These are phyloP conservation scores for Paxillus ammoniavirescens DNA, from an alignment of 768 basidiomycete species.

Conservation along the genomic window DNA sequence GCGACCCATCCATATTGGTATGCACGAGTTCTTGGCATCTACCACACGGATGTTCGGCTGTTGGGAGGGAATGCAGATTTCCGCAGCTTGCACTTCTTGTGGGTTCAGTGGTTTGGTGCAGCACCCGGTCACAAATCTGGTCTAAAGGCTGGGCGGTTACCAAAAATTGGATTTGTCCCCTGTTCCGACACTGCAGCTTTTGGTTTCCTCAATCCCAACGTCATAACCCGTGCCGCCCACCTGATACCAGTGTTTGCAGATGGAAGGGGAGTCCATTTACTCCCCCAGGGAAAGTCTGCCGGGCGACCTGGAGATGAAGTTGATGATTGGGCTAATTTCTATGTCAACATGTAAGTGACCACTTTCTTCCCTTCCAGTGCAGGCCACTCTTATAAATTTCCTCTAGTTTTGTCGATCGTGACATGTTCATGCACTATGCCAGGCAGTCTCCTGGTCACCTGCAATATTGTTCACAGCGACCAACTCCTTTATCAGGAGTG, in stretches of 20 bases:
- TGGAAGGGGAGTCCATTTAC: slow-evolving; percentile 5
- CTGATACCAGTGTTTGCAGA: slow-evolving; percentile 34
- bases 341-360: slow-evolving; percentile 14
- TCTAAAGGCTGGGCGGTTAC: slow-evolving; percentile 8
- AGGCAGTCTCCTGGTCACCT: too few species aligned
- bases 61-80: slow-evolving; percentile 5
- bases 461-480: too few species aligned
- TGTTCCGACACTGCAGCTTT: slow-evolving; percentile 25
- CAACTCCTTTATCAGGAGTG: too few species aligned
- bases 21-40: slow-evolving; percentile 28
- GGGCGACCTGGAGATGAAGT: neutral
- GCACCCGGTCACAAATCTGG: slow-evolving; percentile 6
- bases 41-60: slow-evolving; percentile 23
- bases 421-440: neutral
- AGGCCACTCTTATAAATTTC: too few species aligned
- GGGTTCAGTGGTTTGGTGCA: slow-evolving; percentile 33
- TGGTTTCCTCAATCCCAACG: slow-evolving; percentile 35
- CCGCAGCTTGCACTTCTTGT: slow-evolving; percentile 24
- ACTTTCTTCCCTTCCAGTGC: too few species aligned
- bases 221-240: slow-evolving; percentile 30
- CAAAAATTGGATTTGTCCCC: slow-evolving; percentile 22
- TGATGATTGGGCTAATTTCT: too few species aligned
- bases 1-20: slow-evolving; percentile 32
- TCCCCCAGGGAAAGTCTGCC: neutral
- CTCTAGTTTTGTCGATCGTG: slow-evolving; percentile 32